A percentile compares a stretch with the other conserved stretches of the same genome.
Conservation (phyloP, 2,329 filamentous ascomycete species). For the Xylariaceae sp. region DNA sequence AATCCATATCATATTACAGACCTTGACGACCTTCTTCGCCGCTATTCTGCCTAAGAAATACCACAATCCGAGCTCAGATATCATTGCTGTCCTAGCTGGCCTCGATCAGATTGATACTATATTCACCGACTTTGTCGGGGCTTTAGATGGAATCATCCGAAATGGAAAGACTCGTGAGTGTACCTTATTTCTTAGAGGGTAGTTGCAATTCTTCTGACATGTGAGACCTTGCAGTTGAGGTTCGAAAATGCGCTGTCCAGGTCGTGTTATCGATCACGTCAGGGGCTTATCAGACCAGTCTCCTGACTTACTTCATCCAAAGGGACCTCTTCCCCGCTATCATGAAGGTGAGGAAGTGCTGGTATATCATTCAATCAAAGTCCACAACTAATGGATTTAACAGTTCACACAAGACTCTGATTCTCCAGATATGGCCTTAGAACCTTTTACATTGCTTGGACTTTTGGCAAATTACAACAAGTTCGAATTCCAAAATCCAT, state of each 20-base stretch:
- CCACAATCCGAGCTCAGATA: constrained; percentile 90
- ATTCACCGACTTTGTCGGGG: constrained; percentile 82
- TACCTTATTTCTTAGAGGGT: neutral
- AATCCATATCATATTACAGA: constrained; percentile 59
- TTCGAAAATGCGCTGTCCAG: constrained; percentile 76
- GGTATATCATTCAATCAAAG: neutral
- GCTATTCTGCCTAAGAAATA: constrained; percentile 84
- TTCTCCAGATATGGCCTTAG: constrained; percentile 57
- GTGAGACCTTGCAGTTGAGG: constrained; percentile 60
- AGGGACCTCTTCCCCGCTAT: constrained; percentile 89
- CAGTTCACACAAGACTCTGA: constrained; percentile 81
- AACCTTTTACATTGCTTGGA: constrained; percentile 79
- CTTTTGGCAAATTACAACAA: constrained; percentile 98
- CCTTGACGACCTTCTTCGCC: constrained; percentile 81
- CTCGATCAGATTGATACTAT: constrained; percentile 82
- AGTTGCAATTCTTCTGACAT: too few species aligned
- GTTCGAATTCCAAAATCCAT: constrained; percentile 97
- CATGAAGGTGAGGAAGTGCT: constrained; percentile 89
- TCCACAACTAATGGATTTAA: neutral
- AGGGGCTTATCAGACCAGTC: constrained; percentile 91
- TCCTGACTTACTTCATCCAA: constrained; percentile 93
- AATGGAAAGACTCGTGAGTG: constrained; percentile 66
- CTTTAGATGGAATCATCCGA: constrained; percentile 77
- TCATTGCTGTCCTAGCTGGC: constrained; percentile 84
- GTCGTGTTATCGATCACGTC: constrained; percentile 80